Evolutionary conservation across 2,329 filamentous ascomycete species (phyloP).

Genomic region (Aspergillus ibericus): DNA sequence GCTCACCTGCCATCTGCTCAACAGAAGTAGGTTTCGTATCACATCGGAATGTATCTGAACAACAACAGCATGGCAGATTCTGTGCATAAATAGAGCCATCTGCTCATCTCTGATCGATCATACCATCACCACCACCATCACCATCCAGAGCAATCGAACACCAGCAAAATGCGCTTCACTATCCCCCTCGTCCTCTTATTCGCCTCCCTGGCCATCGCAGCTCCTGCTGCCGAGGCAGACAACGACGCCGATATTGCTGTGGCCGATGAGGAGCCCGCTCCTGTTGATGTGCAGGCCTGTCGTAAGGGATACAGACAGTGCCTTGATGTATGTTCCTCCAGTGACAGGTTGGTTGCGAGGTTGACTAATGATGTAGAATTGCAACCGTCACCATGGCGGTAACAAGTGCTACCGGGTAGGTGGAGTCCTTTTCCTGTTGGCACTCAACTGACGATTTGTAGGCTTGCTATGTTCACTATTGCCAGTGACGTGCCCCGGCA

Average conservation of each 20-base stretch:
- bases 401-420: not conserved
- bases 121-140: not conserved
- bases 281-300: not conserved
- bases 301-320: not conserved
- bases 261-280: not conserved
- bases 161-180: slow-evolving; percentile 2
- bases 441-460: not conserved
- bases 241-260: not conserved
- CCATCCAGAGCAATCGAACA: too few species aligned
- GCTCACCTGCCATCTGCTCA: not conserved
- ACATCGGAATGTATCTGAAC: not conserved
- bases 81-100: not conserved
- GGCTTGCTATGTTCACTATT: slow-evolving; percentile 8
- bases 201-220: slow-evolving; percentile 2
- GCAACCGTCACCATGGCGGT: not conserved
- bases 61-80: not conserved
- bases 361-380: not conserved
- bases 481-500: not conserved
- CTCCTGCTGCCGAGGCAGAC: not conserved
- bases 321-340: not conserved
- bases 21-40: not conserved
- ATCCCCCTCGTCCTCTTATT: slow-evolving; percentile 3
- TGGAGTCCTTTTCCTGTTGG: not conserved
- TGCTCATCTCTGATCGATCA: not conserved
- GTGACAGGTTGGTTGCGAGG: not conserved